Evolutionary conservation across 176 grass and related monocot species (phyloP), one percentile per base, ranked within the genome.

Genomic region (Coix lacrymajobi): DNA sequence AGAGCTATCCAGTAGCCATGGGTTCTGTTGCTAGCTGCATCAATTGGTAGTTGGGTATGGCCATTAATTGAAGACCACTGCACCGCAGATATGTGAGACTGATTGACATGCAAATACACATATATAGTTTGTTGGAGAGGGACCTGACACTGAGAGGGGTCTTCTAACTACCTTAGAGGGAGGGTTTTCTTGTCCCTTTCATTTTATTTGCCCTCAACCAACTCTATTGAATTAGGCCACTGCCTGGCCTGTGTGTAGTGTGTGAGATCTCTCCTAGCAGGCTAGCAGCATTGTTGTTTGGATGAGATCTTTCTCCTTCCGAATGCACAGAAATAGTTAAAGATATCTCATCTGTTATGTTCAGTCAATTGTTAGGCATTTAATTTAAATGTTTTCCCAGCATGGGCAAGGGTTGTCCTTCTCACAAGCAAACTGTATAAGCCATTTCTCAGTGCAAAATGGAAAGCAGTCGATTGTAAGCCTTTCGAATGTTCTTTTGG

Each of bases 131-230:
- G 88, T 90, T 86, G 75, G 68, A 83, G 84, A 83, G 79, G 84
- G 84, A 60, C 84, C 83, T 81, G 78, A 81, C 64, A 69, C 67
- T 62, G 79, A 90, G 84, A 90, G 79, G 73, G 84, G 76, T 82
- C 60, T 90, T 83, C 88, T 90, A 87, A 87, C 88, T 83, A 83
- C 84, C 84, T 51, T 26, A 25, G 77, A 85, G 74, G 81, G 88
- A 83, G 75, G 66, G 75, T 87, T 87, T 83, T 83, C 25, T 83
- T 83, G 61, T 69, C 79, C 79, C 80, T 83, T 75, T 90, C 84
- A 82, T 74, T 49, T 75, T 83, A 82, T 90, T 83, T 83, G 48
- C 75, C 69, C 48, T 48, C 88, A 83, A 83, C 88, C 66, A 79
- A 83, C 84, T 86, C 88, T 87, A 39, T 33, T 73, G 72, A 90